Evolutionary conservation across 495 filamentous ascomycete genomes (phyloP).

Genomic region (Xylaria venustula): DNA sequence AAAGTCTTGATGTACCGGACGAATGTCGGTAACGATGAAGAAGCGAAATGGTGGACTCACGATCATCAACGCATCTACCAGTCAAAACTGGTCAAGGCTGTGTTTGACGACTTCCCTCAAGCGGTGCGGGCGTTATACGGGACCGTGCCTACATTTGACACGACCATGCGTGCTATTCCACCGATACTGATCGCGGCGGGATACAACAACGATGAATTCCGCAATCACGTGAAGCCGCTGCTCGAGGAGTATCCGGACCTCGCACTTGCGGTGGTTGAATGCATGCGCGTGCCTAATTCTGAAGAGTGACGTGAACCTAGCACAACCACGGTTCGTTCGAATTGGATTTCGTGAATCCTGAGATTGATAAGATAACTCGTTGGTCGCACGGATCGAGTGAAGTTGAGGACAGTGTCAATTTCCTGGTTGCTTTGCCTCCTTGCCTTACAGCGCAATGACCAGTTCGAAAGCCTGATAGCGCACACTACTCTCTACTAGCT

Average conservation of each 20-base stretch:
- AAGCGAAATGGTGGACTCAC: not conserved
- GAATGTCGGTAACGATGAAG: not conserved
- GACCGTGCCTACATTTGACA: not conserved
- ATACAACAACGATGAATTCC: not conserved
- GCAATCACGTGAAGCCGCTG: not conserved
- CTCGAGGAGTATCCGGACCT: not conserved
- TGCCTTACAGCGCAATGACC: too few species aligned
- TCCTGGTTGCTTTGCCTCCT: too few species aligned
- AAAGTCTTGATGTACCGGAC: not conserved
- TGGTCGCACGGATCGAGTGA: not conserved
- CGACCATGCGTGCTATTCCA: not conserved
- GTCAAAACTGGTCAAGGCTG: not conserved
- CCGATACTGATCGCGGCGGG: not conserved
- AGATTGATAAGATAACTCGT: conserved; percentile 2
- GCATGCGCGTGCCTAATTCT: not conserved
- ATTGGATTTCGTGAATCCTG: not conserved
- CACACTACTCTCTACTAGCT: not conserved
- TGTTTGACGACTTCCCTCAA: not conserved
- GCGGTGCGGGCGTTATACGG: not conserved
- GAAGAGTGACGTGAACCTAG: too few species aligned
- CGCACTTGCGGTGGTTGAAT: not conserved
- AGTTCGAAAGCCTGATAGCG: not conserved
- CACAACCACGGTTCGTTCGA: too few species aligned
- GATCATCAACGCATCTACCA: not conserved
- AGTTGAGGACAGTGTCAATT: conserved; percentile 7